Evolutionary conservation across 148 eudicot genomes (phyloP).

Genomic region (Drosera capensis): DNA sequence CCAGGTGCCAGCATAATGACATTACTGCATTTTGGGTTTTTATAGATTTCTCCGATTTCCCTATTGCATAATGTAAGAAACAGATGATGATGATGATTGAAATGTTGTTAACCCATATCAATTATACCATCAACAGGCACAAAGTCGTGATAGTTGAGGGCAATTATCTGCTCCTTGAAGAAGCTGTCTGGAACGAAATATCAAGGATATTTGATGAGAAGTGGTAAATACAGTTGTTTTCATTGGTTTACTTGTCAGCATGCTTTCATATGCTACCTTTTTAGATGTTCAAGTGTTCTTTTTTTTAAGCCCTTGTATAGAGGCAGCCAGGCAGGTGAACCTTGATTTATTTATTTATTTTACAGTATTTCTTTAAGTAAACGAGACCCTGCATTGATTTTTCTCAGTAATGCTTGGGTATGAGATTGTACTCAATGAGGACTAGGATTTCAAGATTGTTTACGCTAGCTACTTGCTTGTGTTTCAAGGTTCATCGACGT

Average conservation of each 20-base stretch:
- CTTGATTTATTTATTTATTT: too few relatives aligned
- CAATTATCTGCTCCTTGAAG: slow-evolving; percentile 71
- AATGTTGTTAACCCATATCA: neutral
- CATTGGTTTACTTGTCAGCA: neutral
- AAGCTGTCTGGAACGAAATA: slow-evolving; percentile 67
- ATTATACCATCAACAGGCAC: slow-evolving; percentile 66
- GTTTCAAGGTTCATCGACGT: slow-evolving; percentile 75
- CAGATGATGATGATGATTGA: too few relatives aligned
- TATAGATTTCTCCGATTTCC: too few relatives aligned
- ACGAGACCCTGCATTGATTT: neutral
- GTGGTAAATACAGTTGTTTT: slow-evolving; percentile 32
- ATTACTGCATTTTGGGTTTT: too few relatives aligned
- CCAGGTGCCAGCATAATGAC: too few relatives aligned
- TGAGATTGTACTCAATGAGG: neutral
- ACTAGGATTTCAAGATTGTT: neutral
- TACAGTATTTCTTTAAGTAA: neutral
- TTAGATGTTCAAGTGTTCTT: neutral
- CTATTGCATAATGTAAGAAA: too few relatives aligned
- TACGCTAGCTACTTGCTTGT: neutral
- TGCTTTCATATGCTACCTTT: neutral
- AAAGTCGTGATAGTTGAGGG: slow-evolving; percentile 93
- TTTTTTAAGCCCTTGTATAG: too few relatives aligned
- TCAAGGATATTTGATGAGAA: slow-evolving; percentile 73
- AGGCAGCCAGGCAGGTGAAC: too few relatives aligned
- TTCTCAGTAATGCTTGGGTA: neutral